Conservation (phyloP, 2,329 filamentous ascomycete species). For the Bipolaris cookei region DNA sequence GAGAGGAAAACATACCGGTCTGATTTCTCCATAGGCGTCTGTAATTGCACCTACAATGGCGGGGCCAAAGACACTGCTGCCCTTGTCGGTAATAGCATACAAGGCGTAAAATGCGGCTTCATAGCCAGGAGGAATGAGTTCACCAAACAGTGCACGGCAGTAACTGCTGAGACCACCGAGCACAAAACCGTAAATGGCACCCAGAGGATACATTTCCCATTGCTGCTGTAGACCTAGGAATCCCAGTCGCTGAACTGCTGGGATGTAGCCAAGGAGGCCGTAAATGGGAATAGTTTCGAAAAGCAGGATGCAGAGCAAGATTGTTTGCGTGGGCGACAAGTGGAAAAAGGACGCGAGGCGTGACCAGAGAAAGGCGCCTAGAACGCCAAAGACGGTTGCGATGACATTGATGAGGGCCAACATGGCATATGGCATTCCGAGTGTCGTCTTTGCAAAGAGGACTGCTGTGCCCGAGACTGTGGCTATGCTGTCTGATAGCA, state of each 20-base stretch:
- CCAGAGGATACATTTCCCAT: constrained; percentile 96
- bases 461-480: constrained; percentile 95
- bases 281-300: constrained; percentile 95
- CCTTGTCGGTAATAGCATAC: constrained; percentile 97
- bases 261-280: constrained; percentile 85
- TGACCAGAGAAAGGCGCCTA: constrained; percentile 90
- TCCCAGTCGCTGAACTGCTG: constrained; percentile 75
- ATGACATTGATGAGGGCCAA: constrained; percentile 94
- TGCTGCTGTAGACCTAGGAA: constrained; percentile 86
- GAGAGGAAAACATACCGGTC: constrained; percentile 47
- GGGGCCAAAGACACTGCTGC: constrained; percentile 90
- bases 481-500: constrained; percentile 91
- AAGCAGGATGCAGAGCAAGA: constrained; percentile 85
- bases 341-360: constrained; percentile 73
- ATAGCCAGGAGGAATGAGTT: constrained; percentile 90
- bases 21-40: constrained; percentile 64
- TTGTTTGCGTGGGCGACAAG: constrained; percentile 82
- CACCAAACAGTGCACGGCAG: constrained; percentile 89
- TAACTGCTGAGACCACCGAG: constrained; percentile 92
- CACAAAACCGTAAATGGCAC: constrained; percentile 89
- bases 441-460: constrained; percentile 90
- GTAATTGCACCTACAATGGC: constrained; percentile 93
- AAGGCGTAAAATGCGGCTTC: constrained; percentile 96
- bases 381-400: constrained; percentile 79
- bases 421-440: constrained; percentile 87